Evolutionary conservation across 306 rosid genomes (phyloP).

Genomic region (Argentina anserina): DNA sequence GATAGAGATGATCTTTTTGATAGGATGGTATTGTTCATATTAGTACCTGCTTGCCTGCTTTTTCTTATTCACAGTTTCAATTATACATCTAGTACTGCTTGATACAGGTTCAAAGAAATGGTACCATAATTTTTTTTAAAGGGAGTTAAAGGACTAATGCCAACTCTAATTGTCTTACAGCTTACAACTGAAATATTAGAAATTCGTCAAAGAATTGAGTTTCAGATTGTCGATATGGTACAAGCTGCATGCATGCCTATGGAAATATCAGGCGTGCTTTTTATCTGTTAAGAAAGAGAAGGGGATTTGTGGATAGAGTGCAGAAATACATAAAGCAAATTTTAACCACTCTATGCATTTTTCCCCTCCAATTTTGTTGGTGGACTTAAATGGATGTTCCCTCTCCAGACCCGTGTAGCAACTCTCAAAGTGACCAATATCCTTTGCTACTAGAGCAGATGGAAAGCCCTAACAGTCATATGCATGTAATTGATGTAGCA

Average conservation of each 20-base stretch:
- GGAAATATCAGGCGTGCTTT: slow-evolving; percentile 11
- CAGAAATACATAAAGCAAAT: slow-evolving; percentile 22
- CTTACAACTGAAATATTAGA: slow-evolving; percentile 27
- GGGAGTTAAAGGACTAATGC: no score
- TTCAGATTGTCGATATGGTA: slow-evolving; percentile 11
- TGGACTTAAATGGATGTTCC: slow-evolving; percentile 64
- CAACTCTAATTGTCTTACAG: slow-evolving; percentile 24
- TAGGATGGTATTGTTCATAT: neutral
- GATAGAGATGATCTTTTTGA: neutral
- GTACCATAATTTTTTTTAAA: neutral
- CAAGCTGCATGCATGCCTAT: slow-evolving; percentile 23
- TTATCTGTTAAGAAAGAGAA: slow-evolving; percentile 13
- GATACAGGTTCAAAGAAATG: neutral
- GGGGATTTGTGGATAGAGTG: slow-evolving; percentile 22
- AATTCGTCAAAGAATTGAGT: slow-evolving; percentile 3
- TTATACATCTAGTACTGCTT: neutral
- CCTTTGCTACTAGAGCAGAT: slow-evolving; percentile 65
- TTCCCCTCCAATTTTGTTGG: slow-evolving; percentile 31
- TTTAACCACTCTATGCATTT: slow-evolving; percentile 40
- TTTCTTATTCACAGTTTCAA: neutral
- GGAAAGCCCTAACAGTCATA: slow-evolving; percentile 31
- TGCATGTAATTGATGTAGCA: slow-evolving; percentile 49
- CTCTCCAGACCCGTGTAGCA: slow-evolving; percentile 39
- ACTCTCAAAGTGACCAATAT: slow-evolving; percentile 43
- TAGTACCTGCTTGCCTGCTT: neutral